Evolutionary conservation across 768 basidiomycete species (phyloP), one percentile per base, ranked within the genome.

Genomic region (Xerocomellus amylosporus): DNA sequence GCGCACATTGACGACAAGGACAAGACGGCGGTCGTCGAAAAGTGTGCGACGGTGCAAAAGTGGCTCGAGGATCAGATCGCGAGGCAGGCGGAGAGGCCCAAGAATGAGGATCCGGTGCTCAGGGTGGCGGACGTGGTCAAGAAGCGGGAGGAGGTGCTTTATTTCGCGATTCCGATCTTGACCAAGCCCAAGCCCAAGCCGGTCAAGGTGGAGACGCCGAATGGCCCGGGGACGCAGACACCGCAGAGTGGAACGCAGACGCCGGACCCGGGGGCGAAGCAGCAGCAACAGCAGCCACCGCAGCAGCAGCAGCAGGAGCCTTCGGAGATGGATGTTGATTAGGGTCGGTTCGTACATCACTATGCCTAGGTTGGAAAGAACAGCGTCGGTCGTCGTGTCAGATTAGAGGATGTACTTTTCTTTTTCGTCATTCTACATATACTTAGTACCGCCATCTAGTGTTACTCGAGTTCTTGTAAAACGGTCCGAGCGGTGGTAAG

Each of bases 11-110:
- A 88, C 58, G 87, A 86, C 61, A 91, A 89, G 76, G 91, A 93
- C 71, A 90, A 86, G 73, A 83, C 93, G 75, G 69, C 75, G 44
- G 84, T 94, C 59, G 79, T 98, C 62, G 97, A 99, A 76, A 90
- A 88, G 72, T 86, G 86, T 53, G 97, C 90, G 48, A 93, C 86
- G 10, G 77, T 88, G 37, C 88, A 93, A 74, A 90, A 97, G 75
- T 98, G 96, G 97, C 81, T 99, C 53, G 91, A 97, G 66, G 95
- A 99, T 78, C 83, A 90, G 79, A 83, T 84, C 55, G 86, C 84
- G 56, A 77, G 86, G 62, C 97, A 98, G 79, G 79, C 82, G 8
- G 96, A 98, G 79, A 78, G 86, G 51, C 75, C 88, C 70, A 96
- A 97, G 86, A 88, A 90, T 69, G 84, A 86, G 51, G 87, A 95